phyloP scores from a whole-genome alignment of 768 basidiomycete genomes.

The Russula lepida region DNA sequence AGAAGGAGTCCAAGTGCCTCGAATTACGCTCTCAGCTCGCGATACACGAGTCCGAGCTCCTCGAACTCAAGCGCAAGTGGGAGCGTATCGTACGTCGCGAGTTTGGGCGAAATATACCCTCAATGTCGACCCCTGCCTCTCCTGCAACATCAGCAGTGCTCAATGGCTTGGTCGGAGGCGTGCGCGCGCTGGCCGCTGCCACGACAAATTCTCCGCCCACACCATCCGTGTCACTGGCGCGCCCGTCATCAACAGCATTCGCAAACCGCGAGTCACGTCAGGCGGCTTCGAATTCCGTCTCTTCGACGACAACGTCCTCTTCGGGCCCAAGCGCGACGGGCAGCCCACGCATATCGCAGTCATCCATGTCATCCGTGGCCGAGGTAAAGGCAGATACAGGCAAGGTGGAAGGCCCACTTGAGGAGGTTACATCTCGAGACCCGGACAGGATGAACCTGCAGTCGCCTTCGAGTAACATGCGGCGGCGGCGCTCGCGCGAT shows the following conservation, averaged over 20 bases:
- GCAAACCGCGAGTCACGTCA: conserved; percentile 15
- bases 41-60: conserved; percentile 62
- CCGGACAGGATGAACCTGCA: conserved; percentile 34
- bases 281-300: conserved; percentile 11
- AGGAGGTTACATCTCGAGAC: conserved; percentile 35
- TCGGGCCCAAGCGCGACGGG: conserved; percentile 24
- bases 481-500: conserved; percentile 27
- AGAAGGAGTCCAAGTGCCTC: conserved; percentile 78
- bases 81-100: conserved; percentile 67
- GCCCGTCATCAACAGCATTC: conserved; percentile 8
- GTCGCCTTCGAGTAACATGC: not conserved
- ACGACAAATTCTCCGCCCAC: conserved; percentile 29
- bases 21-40: conserved; percentile 71
- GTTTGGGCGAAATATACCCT: conserved; percentile 29
- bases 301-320: conserved; percentile 22
- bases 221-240: conserved; percentile 15
- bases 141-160: conserved; percentile 28
- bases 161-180: conserved; percentile 58
- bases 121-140: conserved; percentile 10
- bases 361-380: conserved; percentile 38
- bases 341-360: conserved; percentile 37
- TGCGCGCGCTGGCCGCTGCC: conserved; percentile 51
- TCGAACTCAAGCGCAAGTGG: conserved; percentile 76
- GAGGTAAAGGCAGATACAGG: conserved; percentile 18
- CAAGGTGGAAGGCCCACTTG: not conserved